These are phyloP conservation scores for Plectosphaerella plurivora DNA, from an alignment of 2,329 filamentous ascomycete genomes.

Conservation along the genomic window DNA sequence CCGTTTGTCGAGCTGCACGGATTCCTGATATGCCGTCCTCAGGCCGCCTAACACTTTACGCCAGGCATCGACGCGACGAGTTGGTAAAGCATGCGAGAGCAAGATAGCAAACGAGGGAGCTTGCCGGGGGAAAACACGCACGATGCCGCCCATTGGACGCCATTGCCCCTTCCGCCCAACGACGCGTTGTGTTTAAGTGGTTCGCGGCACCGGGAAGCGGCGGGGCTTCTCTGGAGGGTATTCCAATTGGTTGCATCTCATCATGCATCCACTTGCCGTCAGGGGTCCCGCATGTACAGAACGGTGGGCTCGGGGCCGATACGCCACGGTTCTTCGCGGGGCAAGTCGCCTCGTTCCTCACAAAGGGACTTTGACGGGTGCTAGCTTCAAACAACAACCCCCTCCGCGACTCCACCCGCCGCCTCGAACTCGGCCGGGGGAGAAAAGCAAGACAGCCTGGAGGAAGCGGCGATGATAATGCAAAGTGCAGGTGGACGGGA, in stretches of 20 bases:
- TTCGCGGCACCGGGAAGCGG: not conserved
- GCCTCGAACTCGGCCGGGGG: no score
- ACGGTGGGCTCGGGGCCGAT: not conserved
- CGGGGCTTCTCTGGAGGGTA: not conserved
- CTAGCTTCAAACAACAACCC: constrained; percentile 2
- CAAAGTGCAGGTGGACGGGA: no score
- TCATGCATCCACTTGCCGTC: not conserved
- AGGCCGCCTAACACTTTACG: not conserved
- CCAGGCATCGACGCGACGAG: not conserved
- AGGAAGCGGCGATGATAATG: no score
- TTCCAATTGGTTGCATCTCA: not conserved
- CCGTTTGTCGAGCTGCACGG: not conserved
- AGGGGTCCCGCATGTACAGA: not conserved
- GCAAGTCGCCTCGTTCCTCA: not conserved
- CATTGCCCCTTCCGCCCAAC: not conserved
- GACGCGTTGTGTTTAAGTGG: constrained; percentile 4
- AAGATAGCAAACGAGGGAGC: not conserved
- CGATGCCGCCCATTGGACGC: not conserved
- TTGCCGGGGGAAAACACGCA: not conserved
- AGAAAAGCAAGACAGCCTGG: no score
- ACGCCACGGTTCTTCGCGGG: not conserved
- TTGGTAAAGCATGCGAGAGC: not conserved
- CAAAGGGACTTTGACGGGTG: not conserved
- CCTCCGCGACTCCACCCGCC: not conserved
- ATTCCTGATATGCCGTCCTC: not conserved